Conservation (phyloP, 225 moss, liverwort and hornwort species). For the Sphagnum tenellum region DNA sequence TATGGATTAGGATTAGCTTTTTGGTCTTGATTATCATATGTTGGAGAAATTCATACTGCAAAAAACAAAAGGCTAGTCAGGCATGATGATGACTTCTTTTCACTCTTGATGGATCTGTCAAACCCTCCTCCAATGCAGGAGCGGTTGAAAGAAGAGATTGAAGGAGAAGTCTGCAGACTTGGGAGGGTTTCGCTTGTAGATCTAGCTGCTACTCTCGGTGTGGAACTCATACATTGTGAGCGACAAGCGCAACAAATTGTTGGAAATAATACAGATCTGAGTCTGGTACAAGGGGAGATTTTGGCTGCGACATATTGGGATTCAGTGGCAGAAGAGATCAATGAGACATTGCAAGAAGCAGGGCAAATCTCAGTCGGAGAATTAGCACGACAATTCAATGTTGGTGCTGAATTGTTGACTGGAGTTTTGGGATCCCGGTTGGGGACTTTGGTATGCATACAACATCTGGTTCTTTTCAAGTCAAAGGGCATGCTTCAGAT, state of each 20-base stretch:
- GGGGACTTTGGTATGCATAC: conserved; percentile 49
- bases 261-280: conserved; percentile 45
- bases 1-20: too few relatives aligned
- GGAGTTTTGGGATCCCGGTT: conserved; percentile 67
- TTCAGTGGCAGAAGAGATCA: conserved; percentile 78
- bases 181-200: conserved; percentile 83
- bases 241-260: conserved; percentile 79
- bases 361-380: conserved; percentile 86
- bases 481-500: too few relatives aligned
- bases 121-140: conserved; percentile 43
- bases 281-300: conserved; percentile 82
- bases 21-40: too few relatives aligned
- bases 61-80: too few relatives aligned
- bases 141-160: conserved; percentile 63
- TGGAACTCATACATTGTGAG: conserved; percentile 96
- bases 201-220: conserved; percentile 74
- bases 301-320: conserved; percentile 85
- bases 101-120: background rate
- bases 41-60: too few relatives aligned
- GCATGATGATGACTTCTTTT: background rate
- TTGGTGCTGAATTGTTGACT: conserved; percentile 81
- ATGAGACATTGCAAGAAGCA: conserved; percentile 83
- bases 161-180: conserved; percentile 61
- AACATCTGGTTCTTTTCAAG: too few relatives aligned
- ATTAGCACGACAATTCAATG: conserved; percentile 78